phyloP scores from a whole-genome alignment of 148 eudicot genomes.

The Diospyros lotus region DNA sequence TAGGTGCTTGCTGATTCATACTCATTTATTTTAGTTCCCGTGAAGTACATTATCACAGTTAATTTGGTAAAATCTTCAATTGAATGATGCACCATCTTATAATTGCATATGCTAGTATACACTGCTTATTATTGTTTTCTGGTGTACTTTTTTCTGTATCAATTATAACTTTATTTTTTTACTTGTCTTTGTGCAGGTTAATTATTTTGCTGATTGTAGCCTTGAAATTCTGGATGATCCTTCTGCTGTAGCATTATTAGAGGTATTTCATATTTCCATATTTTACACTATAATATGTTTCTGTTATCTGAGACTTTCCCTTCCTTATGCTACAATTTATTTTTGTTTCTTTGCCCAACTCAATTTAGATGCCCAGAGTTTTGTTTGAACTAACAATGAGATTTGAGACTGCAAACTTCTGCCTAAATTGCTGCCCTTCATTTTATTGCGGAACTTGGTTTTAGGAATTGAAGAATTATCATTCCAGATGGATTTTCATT shows the following conservation, averaged over 20 bases:
- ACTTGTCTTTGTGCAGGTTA: constrained; percentile 55
- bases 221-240: constrained; percentile 96
- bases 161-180: constrained; percentile 15
- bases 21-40: not conserved
- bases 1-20: not conserved
- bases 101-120: not conserved
- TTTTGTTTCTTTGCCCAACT: not conserved
- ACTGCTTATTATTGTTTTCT: not conserved
- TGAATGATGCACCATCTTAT: constrained; percentile 3
- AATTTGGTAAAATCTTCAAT: not conserved
- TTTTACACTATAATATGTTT: not conserved
- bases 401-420: not conserved
- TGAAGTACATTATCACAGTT: not conserved
- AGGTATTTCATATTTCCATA: constrained; percentile 44
- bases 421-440: constrained; percentile 1
- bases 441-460: not conserved
- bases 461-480: constrained; percentile 2
- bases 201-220: constrained; percentile 88
- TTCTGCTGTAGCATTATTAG: constrained; percentile 71
- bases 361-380: not conserved
- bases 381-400: not conserved
- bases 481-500: not conserved
- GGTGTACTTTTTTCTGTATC: not conserved
- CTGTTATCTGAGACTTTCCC: not conserved
- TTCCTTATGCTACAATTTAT: not conserved